Percentiles rank a stretch among this genome's conserved stretches.
These are phyloP conservation scores for Kandelia obovata DNA, from an alignment of 345 rosid species.

Conservation along the genomic window DNA sequence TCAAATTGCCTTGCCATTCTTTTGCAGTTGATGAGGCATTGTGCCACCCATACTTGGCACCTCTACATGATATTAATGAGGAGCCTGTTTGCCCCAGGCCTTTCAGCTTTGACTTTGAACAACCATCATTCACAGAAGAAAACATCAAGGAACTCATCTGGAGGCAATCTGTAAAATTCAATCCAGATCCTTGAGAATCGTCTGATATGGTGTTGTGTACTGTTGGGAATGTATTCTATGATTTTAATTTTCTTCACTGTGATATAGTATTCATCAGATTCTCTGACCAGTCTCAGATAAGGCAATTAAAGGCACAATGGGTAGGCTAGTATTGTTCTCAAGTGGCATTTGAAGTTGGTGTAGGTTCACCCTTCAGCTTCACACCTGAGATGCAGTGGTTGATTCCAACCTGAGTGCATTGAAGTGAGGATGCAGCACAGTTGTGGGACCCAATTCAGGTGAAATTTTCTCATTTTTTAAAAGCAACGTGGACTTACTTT, in stretches of 20 bases:
- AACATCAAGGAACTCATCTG: constrained; percentile 93
- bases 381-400: not conserved
- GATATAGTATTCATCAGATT: constrained; percentile 14
- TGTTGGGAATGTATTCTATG: constrained; percentile 9
- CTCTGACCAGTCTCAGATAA: not conserved
- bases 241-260: constrained; percentile 15
- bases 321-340: not conserved
- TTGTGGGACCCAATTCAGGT: not conserved
- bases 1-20: not conserved
- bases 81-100: constrained; percentile 82
- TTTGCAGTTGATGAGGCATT: constrained; percentile 85
- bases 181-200: constrained; percentile 64
- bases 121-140: constrained; percentile 88
- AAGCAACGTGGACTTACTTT: not conserved
- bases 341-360: not conserved
- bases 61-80: constrained; percentile 77
- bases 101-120: constrained; percentile 90
- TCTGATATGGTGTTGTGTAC: constrained; percentile 12
- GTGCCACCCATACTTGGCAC: constrained; percentile 78
- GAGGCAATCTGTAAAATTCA: constrained; percentile 80
- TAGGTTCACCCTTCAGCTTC: not conserved
- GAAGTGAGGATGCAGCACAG: not conserved
- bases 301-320: not conserved
- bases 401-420: not conserved
- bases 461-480: not conserved